These are phyloP conservation scores for Hevea brasiliensis DNA, from an alignment of 345 rosid species.

Conservation along the genomic window DNA sequence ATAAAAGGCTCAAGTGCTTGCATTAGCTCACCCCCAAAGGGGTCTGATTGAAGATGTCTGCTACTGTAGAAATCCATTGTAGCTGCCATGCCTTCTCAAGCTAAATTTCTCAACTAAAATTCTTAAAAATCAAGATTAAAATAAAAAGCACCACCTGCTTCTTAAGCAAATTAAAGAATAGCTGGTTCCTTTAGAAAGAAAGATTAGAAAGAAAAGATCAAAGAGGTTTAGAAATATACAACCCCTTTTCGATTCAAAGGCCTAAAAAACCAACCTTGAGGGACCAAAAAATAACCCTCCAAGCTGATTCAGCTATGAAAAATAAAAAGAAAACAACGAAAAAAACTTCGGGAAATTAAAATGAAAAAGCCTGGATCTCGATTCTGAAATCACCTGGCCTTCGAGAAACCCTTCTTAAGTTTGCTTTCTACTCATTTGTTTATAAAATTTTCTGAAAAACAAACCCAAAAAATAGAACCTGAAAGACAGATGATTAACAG, in stretches of 20 bases:
- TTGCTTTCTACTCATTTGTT: slow-evolving; percentile 35
- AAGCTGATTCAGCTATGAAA: slow-evolving; percentile 33
- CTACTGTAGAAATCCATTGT: slow-evolving; percentile 60
- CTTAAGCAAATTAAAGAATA: slow-evolving; percentile 6
- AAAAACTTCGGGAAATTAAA: slow-evolving; percentile 2
- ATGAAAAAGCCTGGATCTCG: slow-evolving; percentile 51
- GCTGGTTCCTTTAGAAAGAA: neutral
- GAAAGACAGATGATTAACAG: slow-evolving; percentile 83
- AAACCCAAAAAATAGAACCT: slow-evolving; percentile 42
- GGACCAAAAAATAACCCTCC: slow-evolving; percentile 65
- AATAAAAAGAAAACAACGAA: neutral
- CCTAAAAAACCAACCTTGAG: slow-evolving; percentile 39
- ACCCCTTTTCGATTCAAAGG: slow-evolving; percentile 47
- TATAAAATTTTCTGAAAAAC: slow-evolving; percentile 25
- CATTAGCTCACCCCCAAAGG: slow-evolving; percentile 75
- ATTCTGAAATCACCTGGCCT: slow-evolving; percentile 83
- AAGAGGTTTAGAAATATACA: slow-evolving; percentile 71
- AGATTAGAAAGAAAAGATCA: slow-evolving; percentile 29
- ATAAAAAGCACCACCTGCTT: neutral
- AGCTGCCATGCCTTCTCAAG: slow-evolving; percentile 45
- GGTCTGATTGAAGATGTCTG: slow-evolving; percentile 40
- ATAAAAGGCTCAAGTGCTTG: slow-evolving; percentile 65
- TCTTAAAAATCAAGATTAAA: neutral
- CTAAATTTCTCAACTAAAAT: neutral
- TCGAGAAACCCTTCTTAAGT: slow-evolving; percentile 49